Conservation (phyloP, 2,329 filamentous ascomycete species). For the Davidsoniella eucalypti region DNA sequence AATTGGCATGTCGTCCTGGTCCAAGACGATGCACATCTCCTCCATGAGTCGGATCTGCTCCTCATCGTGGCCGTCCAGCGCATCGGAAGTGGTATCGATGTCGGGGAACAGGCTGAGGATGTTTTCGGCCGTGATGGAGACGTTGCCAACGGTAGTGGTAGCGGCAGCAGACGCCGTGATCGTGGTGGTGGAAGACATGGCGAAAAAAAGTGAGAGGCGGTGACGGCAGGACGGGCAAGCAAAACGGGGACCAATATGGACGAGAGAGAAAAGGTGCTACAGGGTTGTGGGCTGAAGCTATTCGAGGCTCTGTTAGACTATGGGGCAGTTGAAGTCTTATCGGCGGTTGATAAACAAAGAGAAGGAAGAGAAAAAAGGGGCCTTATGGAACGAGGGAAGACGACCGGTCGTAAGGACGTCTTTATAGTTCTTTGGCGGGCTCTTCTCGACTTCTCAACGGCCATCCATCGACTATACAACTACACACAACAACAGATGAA, state of each 20-base stretch:
- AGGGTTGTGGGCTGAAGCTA: neutral
- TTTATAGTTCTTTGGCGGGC: neutral
- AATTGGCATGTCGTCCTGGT: constrained; percentile 82
- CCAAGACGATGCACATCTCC: constrained; percentile 92
- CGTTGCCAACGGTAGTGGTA: constrained; percentile 31
- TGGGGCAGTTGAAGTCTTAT: neutral
- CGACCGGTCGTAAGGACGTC: neutral
- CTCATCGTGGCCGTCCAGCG: constrained; percentile 82
- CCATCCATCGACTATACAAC: too few relatives aligned
- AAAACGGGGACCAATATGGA: neutral
- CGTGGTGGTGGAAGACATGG: constrained; percentile 14
- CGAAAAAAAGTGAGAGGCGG: neutral
- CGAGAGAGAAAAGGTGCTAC: neutral
- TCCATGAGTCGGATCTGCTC: constrained; percentile 98
- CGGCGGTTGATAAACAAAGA: neutral
- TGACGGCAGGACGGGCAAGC: neutral
- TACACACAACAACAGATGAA: too few relatives aligned
- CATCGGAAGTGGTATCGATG: constrained; percentile 51
- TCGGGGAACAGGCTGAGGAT: constrained; percentile 83
- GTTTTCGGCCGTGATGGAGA: constrained; percentile 66
- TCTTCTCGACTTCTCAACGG: too few relatives aligned
- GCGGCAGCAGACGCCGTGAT: neutral
- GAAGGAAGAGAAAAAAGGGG: constrained; percentile 4
- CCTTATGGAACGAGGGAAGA: neutral
- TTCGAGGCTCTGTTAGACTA: neutral